Conservation (phyloP, 2,329 filamentous ascomycete species). For the Phyllosticta capitalensis region DNA sequence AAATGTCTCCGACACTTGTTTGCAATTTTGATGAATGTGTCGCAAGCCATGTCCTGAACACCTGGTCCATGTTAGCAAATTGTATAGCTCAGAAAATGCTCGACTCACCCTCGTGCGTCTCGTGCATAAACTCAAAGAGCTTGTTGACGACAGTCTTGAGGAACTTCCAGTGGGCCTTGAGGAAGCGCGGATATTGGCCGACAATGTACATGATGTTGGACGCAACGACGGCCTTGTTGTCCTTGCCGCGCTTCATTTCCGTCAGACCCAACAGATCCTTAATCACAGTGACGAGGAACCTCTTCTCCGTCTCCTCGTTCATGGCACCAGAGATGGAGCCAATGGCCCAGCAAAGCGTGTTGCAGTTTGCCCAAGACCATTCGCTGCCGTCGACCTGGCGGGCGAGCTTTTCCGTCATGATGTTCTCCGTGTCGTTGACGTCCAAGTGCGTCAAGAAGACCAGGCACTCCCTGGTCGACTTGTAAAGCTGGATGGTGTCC, state of each 20-base stretch:
- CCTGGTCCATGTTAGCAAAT: slow-evolving; percentile 36
- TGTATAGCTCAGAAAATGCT: neutral
- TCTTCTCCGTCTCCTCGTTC: slow-evolving; percentile 99
- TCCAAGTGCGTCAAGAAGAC: slow-evolving; percentile 97
- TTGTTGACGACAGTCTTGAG: slow-evolving; percentile 99
- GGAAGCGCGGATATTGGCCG: slow-evolving; percentile 92
- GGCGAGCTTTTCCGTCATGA: slow-evolving; percentile 97
- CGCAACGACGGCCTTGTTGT: slow-evolving; percentile 98
- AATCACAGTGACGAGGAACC: slow-evolving; percentile 96
- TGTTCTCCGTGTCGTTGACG: slow-evolving; percentile 92
- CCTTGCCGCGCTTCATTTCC: slow-evolving; percentile 98
- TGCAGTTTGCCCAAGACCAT: slow-evolving; percentile 99
- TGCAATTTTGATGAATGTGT: slow-evolving; percentile 99
- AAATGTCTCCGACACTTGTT: slow-evolving; percentile 97
- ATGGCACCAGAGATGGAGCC: slow-evolving; percentile 97
- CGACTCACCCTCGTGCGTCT: slow-evolving; percentile 80
- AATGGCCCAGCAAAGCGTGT: slow-evolving; percentile 98
- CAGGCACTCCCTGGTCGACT: slow-evolving; percentile 93
- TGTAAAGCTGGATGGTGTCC: slow-evolving; percentile 97
- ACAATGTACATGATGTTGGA: slow-evolving; percentile 99
- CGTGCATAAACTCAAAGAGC: slow-evolving; percentile 99
- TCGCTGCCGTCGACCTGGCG: slow-evolving; percentile 90
- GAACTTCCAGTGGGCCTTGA: slow-evolving; percentile 99
- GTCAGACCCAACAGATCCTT: slow-evolving; percentile 95
- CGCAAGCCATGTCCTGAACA: slow-evolving; percentile 99